A percentile compares a stretch with the other conserved stretches of the same genome.
These are phyloP conservation scores for Quercus glauca DNA, from an alignment of 306 rosid species.

Conservation along the genomic window DNA sequence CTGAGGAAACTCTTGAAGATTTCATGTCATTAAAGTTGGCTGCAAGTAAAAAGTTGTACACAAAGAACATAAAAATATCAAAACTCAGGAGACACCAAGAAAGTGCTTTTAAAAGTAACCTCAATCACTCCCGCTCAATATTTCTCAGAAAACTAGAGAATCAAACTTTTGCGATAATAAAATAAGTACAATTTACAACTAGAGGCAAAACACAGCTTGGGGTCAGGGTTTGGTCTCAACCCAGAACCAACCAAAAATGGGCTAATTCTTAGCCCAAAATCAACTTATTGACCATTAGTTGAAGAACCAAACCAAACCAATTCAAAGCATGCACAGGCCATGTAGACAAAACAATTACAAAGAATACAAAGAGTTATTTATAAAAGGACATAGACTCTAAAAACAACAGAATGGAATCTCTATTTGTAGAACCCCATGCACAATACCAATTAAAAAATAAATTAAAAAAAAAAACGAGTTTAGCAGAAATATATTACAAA, in stretches of 20 bases:
- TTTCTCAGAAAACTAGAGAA: not conserved
- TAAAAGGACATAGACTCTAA: too few species aligned
- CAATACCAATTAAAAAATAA: too few species aligned
- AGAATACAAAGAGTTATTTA: too few species aligned
- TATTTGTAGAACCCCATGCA: too few species aligned
- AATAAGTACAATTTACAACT: not conserved
- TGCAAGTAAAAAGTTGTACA: conserved; percentile 28
- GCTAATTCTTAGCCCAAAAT: not conserved
- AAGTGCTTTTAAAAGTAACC: not conserved
- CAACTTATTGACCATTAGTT: not conserved
- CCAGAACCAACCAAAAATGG: not conserved
- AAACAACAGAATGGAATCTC: too few species aligned
- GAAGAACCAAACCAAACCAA: conserved; percentile 10
- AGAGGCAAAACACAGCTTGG: not conserved
- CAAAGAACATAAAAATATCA: conserved; percentile 3
- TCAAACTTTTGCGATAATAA: not conserved
- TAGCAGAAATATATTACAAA: not conserved
- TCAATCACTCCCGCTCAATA: not conserved
- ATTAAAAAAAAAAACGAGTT: not conserved
- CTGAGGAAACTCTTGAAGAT: conserved; percentile 38
- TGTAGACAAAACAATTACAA: too few species aligned
- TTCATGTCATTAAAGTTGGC: conserved; percentile 39
- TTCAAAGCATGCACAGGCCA: not conserved
- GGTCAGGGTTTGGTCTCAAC: not conserved
- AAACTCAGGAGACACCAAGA: not conserved